Evolutionary conservation across 2,329 filamentous ascomycete species (phyloP).

Genomic region (Aspergillus eucalypticola): DNA sequence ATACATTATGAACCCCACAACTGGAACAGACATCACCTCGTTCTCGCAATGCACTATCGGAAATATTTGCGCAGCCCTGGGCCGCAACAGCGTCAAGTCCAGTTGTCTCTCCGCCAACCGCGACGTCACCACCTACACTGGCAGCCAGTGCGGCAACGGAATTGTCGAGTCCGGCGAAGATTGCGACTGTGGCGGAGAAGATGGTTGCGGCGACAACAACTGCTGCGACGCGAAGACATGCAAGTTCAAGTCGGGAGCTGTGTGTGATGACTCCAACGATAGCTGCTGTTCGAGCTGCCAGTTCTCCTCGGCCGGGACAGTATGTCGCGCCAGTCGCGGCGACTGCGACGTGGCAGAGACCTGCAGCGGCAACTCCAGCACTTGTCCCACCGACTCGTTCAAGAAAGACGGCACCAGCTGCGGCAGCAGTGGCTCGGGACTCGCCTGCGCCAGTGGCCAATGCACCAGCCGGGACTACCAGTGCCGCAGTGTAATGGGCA

Average conservation of each 20-base stretch:
- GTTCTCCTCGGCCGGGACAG: constrained; percentile 57
- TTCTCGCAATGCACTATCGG: constrained; percentile 91
- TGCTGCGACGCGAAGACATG: constrained; percentile 89
- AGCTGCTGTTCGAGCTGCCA: constrained; percentile 49
- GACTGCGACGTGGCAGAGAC: constrained; percentile 82
- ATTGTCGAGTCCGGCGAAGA: constrained; percentile 94
- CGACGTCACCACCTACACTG: constrained; percentile 76
- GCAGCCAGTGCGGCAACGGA: constrained; percentile 89
- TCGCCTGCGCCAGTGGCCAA: constrained; percentile 86
- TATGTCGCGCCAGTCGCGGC: constrained; percentile 80
- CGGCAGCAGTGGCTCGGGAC: constrained; percentile 55
- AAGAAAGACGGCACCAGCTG: constrained; percentile 71
- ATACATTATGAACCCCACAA: constrained; percentile 97
- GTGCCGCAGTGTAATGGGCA: constrained; percentile 81
- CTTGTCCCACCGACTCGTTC: constrained; percentile 73
- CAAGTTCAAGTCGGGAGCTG: constrained; percentile 72
- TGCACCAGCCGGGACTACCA: constrained; percentile 91
- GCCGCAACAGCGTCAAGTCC: constrained; percentile 72
- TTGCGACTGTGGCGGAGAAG: constrained; percentile 85
- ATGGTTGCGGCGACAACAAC: constrained; percentile 68
- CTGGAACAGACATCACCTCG: constrained; percentile 66
- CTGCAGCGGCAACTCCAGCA: constrained; percentile 70
- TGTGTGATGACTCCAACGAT: constrained; percentile 66
- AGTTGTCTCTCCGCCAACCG: constrained; percentile 82
- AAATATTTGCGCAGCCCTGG: constrained; percentile 88